Evolutionary conservation across 2,329 filamentous ascomycete species (phyloP), one percentile per base, ranked within the genome.

Genomic region (Talaromyces sp.): DNA sequence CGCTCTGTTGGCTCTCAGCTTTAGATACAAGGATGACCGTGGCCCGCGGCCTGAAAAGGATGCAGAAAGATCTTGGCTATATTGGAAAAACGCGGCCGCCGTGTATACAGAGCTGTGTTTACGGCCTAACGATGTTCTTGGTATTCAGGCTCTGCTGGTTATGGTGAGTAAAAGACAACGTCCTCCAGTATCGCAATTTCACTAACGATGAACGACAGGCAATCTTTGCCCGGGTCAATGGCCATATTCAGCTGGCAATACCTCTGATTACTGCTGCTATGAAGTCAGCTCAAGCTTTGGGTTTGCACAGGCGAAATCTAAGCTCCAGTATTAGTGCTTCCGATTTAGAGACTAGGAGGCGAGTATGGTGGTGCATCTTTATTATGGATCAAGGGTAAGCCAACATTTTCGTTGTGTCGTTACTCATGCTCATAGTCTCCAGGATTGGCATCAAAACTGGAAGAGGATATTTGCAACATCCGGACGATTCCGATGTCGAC

Each of bases 31-130:
- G 6, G 92, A 96, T 22, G 96, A 96, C 88, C 95, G 92, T 79
- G 93, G 95, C 72, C 82, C 95, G 9, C 91, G 96, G 0, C 88
- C 92, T 0, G 87, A 90, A 70, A 92, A 95, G 67, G 93, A 97
- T 73, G 92, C 97, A 67, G 88, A 93, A 59, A 95, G 93, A 75
- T 93, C 93, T 0, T 97, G 93, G 91, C 88, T 88, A 2, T 95
- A 97, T 73, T 84, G 97, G 71, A 97, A 98, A 81, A 98, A 98
- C 74, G 93, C 94, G 41, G 89, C 97, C 84, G 92, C 90, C 11
- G 91, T 96, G 35, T 92, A 96, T 73, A 87, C 92, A 0, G 94
- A 98, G 76, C 81, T 98, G 66, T 92, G 92, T 0, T 90, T 98
- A 86, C 90, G 93, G 57, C 97, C 96, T 72, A 96, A 92, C 6